These are phyloP conservation scores for Oryza glumipatula DNA, from an alignment of 176 grass and related monocot species.

Conservation along the genomic window DNA sequence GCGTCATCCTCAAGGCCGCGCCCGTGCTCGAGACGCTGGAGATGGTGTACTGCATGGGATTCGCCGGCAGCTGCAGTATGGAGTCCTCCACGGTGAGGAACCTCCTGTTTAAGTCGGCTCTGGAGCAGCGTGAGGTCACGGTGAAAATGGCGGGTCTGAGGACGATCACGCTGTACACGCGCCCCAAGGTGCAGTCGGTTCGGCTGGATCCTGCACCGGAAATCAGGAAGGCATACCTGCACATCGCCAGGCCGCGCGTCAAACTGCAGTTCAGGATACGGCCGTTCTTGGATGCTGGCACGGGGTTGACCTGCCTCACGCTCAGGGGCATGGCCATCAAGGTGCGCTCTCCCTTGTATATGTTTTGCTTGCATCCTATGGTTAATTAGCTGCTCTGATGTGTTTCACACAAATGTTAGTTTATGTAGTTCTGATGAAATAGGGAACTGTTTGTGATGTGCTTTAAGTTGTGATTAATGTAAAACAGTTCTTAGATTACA, in stretches of 20 bases:
- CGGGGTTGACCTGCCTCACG: conserved; percentile 37
- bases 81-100: conserved; percentile 43
- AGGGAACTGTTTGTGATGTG: conserved; percentile 4
- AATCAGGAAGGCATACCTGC: conserved; percentile 52
- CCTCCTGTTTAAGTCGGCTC: conserved; percentile 30
- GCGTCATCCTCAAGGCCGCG: conserved; percentile 23
- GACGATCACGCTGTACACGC: conserved; percentile 41
- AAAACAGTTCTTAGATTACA: conserved; percentile 3
- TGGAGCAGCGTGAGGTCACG: not conserved
- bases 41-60: conserved; percentile 26
- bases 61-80: conserved; percentile 24
- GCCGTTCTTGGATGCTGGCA: conserved; percentile 48
- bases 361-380: not conserved
- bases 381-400: not conserved
- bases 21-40: conserved; percentile 44
- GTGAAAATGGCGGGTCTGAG: conserved; percentile 26
- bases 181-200: conserved; percentile 5
- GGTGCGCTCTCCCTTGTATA: conserved; percentile 46
- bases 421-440: conserved; percentile 24
- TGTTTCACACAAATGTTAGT: conserved; percentile 3
- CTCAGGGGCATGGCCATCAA: conserved; percentile 39
- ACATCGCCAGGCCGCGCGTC: conserved; percentile 11
- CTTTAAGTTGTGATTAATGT: not conserved
- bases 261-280: not conserved
- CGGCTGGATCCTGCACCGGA: conserved; percentile 31